Conservation (phyloP, 805 yeast genomes). For the Cyberlindnera mrakii region DNA sequence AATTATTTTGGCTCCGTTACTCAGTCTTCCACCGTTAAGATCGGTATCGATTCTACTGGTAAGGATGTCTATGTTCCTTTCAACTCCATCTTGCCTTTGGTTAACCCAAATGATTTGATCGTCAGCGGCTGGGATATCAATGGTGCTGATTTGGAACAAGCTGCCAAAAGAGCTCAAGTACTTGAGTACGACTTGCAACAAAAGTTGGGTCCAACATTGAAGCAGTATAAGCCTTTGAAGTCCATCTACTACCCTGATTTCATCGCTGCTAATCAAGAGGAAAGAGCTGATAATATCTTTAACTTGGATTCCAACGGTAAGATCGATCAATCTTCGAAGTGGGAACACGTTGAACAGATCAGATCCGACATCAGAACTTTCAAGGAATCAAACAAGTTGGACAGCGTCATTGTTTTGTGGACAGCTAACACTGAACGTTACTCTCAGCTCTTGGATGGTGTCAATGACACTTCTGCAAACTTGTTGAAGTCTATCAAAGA, state of each 20-base stretch:
- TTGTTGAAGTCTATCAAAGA: slow-evolving; percentile 64
- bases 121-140: slow-evolving; percentile 95
- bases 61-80: slow-evolving; percentile 90
- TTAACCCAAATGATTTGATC: slow-evolving; percentile 83
- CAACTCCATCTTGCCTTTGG: slow-evolving; percentile 82
- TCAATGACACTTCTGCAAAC: slow-evolving; percentile 85
- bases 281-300: slow-evolving; percentile 83
- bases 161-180: slow-evolving; percentile 82
- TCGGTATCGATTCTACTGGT: slow-evolving; percentile 77
- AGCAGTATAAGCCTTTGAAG: slow-evolving; percentile 61
- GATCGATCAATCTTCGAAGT: slow-evolving; percentile 55
- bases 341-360: slow-evolving; percentile 84
- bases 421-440: slow-evolving; percentile 96
- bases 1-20: slow-evolving; percentile 94
- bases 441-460: slow-evolving; percentile 68
- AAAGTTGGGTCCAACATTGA: slow-evolving; percentile 60
- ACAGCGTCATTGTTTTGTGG: slow-evolving; percentile 89
- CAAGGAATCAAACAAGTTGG: slow-evolving; percentile 65
- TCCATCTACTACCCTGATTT: slow-evolving; percentile 94
- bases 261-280: slow-evolving; percentile 91
- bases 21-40: slow-evolving; percentile 82
- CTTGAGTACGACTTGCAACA: slow-evolving; percentile 80
- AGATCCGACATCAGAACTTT: slow-evolving; percentile 79
- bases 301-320: slow-evolving; percentile 48
- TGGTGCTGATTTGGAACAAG: slow-evolving; percentile 60